Base-by-base conservation (phyloP, 2,329 filamentous ascomycete genomes). In the Fusarium napiforme region DNA sequence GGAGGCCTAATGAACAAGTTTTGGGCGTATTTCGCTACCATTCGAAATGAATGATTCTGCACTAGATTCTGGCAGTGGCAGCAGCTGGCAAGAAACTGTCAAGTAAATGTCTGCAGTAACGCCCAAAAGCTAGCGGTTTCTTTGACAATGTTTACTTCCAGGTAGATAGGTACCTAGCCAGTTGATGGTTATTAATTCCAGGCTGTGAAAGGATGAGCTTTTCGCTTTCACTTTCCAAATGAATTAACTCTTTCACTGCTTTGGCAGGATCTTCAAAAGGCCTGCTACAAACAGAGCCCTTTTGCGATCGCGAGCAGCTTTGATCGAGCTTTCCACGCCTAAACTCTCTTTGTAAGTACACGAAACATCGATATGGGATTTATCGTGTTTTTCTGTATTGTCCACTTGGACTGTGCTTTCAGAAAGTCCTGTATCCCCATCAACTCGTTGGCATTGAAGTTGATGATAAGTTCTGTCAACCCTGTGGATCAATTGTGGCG, bases 401-500 rank as follows among this genome's bases (percentile, higher is more conserved):
- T 55, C 63, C 67, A 67, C 71, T 72, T 63, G 53, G 67, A 68
- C 32, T 65, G 45, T 74, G 71, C 39, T 50, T 59, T 72, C 43
- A 53, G 32, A 39, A 60, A 63, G 50, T 67, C 56, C 63, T 74
- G 58, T 67, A 64, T 64, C 66, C 59, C 62, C 49, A 52, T 42
- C 53, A 42, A 52, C 47, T 62, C 45, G 32, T 64, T 56, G 60
- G 60, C 58, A 71, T 67, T 69, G 70, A 73, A 72, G 74, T 77
- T 70, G 69, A 63, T 57, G 72, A 78, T 76, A 56, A 75, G 75
- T 78, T 78, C 76, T 78, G 61, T 53, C 53, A 50, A 39, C n/a
- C 34, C 37, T 64, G 76, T 78, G 76, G 76, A 70, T 63, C 61
- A 64, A 39, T 43, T 72, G 75, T 78, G 75, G 75, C 72, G 62